Base-by-base conservation (phyloP, 2,329 filamentous ascomycete genomes). In the Dactylellina parvicollis region DNA sequence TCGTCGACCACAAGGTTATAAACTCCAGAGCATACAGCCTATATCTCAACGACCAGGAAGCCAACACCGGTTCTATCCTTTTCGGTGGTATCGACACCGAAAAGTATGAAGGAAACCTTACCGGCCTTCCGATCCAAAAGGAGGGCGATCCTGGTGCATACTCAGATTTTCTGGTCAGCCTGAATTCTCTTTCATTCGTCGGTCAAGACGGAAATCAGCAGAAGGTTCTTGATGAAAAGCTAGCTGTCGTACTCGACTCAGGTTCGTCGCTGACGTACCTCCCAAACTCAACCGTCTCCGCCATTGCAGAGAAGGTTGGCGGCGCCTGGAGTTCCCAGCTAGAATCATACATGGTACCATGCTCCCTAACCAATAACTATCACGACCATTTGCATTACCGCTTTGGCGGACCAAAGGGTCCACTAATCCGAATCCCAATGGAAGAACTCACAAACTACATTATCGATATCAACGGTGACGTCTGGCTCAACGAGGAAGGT, bases 51-150 rank as follows among this genome's bases (percentile, higher is more conserved):
- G 84, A 86, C 60, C 80, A 72, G 78, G 83, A 86, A 60, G 84
- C 90, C 0, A 88, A 84, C 69, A 88, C 85, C 0, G 91, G 91
- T 40, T 89, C 83, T 75, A 89, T 94, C 69, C 82, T 94, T 0
- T 95, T 94, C 76, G 91, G 91, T 40, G 91, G 90, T 18, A 87
- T 93, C 71, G 90, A 94, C 79, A 91, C 87, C 0, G 85, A 85
- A 69, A 93, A 93, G 79, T 95, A 88, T 80, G 78, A 81, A 1
- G 90, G 90, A 24, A 79, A 83, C 2, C 83, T 95, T 22, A 79
- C 86, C 67, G 90, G 88, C 0, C 80, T 94, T 0, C 90, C 91
- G 1, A 83, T 94, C 59, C 85, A 91, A 77, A 81, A 79, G 40
- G 76, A 79, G 49, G 34, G 81, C 67, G 80, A 83, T 36, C 78